Conservation (phyloP, 179 eudicot species). For the Drosera spatulata region DNA sequence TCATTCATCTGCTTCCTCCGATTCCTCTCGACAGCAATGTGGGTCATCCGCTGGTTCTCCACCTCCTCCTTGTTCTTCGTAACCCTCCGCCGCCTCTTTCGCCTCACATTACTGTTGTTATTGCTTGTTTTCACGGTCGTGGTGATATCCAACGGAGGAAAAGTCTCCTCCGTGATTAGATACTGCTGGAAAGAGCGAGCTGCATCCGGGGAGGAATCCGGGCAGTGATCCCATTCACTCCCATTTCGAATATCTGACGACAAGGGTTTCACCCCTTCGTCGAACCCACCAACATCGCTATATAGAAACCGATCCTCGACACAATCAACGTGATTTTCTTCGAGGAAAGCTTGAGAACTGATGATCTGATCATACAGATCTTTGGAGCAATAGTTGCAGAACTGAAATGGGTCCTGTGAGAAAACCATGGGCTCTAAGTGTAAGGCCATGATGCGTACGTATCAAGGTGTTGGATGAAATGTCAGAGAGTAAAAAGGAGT, state of each 20-base stretch:
- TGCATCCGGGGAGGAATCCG: no score
- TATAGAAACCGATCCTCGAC: no score
- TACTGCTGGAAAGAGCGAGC: no score
- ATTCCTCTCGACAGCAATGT: constrained; percentile 41
- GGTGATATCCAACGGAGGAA: not conserved
- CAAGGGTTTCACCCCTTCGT: no score
- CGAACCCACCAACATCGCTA: no score
- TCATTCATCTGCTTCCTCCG: constrained; percentile 42
- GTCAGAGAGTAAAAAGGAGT: not conserved
- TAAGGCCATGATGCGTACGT: not conserved
- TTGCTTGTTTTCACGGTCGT: not conserved
- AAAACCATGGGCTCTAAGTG: constrained; percentile 29
- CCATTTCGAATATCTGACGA: no score
- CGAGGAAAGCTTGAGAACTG: no score
- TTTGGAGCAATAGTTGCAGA: constrained; percentile 3
- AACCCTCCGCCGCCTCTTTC: constrained; percentile 27
- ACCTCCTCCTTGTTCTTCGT: constrained; percentile 36
- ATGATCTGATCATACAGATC: constrained; percentile 6
- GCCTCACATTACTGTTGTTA: constrained; percentile 4
- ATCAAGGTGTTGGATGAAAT: not conserved
- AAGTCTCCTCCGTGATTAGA: constrained; percentile 4
- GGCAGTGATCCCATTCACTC: no score
- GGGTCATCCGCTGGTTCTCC: constrained; percentile 42
- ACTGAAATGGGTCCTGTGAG: constrained; percentile 30
- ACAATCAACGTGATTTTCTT: no score